These are phyloP conservation scores for Psilocybe mexicana DNA, from an alignment of 1,284 basidiomycete species.

Conservation along the genomic window DNA sequence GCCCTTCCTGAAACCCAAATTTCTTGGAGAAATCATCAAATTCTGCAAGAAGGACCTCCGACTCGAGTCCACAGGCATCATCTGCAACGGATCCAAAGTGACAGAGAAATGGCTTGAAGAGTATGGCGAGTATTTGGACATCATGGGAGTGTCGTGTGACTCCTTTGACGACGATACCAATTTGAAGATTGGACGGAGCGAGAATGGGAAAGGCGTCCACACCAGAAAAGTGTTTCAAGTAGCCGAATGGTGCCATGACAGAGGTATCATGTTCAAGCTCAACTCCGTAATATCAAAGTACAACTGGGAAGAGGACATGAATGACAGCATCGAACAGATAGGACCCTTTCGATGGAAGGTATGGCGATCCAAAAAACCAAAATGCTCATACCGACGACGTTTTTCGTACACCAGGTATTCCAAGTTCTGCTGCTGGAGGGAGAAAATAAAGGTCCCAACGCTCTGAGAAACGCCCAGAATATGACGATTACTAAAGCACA, in stretches of 20 bases:
- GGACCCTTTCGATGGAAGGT: not conserved
- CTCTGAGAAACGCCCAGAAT: no score
- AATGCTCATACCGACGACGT: no score
- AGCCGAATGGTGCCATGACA: slow-evolving; percentile 33
- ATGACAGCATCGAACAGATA: slow-evolving; percentile 38
- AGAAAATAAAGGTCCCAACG: no score
- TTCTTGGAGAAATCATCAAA: slow-evolving; percentile 40
- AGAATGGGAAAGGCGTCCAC: slow-evolving; percentile 29
- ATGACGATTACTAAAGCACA: no score
- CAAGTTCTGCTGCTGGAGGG: no score
- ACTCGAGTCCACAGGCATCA: slow-evolving; percentile 40
- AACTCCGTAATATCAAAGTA: no score
- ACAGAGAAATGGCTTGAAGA: slow-evolving; percentile 41
- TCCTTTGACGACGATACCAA: no score
- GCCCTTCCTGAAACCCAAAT: slow-evolving; percentile 40
- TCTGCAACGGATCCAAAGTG: slow-evolving; percentile 43
- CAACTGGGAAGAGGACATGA: slow-evolving; percentile 25
- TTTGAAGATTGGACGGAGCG: slow-evolving; percentile 29
- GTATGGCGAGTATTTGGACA: slow-evolving; percentile 40
- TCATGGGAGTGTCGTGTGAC: slow-evolving; percentile 42
- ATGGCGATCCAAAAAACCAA: no score
- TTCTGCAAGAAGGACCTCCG: slow-evolving; percentile 41
- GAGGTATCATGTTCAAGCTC: slow-evolving; percentile 39
- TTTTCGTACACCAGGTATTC: no score
- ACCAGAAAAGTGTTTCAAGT: slow-evolving; percentile 38